These are phyloP conservation scores for Vaccinium vitisidaea DNA, from an alignment of 148 eudicot species.

Conservation along the genomic window DNA sequence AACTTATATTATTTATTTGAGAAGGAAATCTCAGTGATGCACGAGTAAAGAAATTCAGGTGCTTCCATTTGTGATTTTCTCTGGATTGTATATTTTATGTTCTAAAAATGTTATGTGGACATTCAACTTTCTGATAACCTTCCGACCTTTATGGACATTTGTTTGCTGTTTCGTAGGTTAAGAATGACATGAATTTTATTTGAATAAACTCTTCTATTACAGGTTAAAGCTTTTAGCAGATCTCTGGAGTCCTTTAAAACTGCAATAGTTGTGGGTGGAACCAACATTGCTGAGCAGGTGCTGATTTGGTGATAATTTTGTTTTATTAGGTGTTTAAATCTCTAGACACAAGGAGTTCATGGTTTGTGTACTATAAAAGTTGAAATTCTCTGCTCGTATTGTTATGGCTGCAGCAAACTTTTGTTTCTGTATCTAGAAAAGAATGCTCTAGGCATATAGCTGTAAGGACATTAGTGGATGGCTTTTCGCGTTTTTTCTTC, in stretches of 20 bases:
- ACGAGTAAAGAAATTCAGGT: background rate
- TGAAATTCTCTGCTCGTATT: background rate
- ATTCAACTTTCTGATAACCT: background rate
- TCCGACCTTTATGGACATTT: background rate
- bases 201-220: slow-evolving; percentile 5
- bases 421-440: background rate
- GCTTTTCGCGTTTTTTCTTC: background rate
- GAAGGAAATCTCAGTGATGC: background rate
- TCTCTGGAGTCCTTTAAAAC: slow-evolving; percentile 51
- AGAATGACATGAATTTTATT: background rate
- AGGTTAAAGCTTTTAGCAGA: slow-evolving; percentile 55
- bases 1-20: background rate
- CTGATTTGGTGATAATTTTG: background rate
- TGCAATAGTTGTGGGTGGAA: slow-evolving; percentile 59
- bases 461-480: background rate
- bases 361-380: background rate
- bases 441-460: background rate
- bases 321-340: slow-evolving; percentile 3
- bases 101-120: background rate
- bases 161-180: background rate
- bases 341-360: background rate
- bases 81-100: background rate
- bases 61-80: background rate
- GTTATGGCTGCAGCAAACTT: background rate
- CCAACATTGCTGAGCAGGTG: slow-evolving; percentile 61